Evolutionary conservation across 352 stramenopile species (phyloP).

Genomic region (Discostella stelligera): DNA sequence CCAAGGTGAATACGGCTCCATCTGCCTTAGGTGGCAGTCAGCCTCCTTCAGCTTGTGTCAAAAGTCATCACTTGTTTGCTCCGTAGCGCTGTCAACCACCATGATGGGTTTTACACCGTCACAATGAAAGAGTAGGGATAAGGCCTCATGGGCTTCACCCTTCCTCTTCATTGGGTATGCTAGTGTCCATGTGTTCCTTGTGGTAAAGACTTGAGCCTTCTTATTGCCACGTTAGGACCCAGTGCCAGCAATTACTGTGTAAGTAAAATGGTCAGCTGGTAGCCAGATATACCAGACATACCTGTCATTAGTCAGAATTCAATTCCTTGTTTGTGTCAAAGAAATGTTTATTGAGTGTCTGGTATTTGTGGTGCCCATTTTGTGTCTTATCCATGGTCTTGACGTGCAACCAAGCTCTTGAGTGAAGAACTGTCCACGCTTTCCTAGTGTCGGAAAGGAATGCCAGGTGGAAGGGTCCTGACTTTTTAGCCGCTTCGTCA

Average conservation of each 20-base stretch:
- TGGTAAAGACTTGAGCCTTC: slow-evolving; percentile 28
- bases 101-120: slow-evolving; percentile 33
- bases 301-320: slow-evolving; percentile 25
- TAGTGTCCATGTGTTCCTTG: slow-evolving; percentile 1
- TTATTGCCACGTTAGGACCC: slow-evolving; percentile 12
- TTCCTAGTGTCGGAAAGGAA: neutral
- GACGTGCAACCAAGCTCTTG: neutral
- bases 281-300: slow-evolving; percentile 25
- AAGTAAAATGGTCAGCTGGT: slow-evolving; percentile 5
- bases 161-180: slow-evolving; percentile 24
- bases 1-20: slow-evolving; percentile 51
- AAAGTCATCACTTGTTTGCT: slow-evolving; percentile 21
- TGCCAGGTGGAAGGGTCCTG: neutral
- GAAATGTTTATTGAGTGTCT: neutral
- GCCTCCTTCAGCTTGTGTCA: slow-evolving; percentile 11
- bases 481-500: neutral
- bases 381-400: neutral
- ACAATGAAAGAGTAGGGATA: slow-evolving; percentile 34
- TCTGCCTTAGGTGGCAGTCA: slow-evolving; percentile 14
- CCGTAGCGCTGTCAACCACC: slow-evolving; percentile 38
- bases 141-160: slow-evolving; percentile 17
- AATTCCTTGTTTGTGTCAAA: neutral
- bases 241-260: slow-evolving; percentile 30
- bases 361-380: neutral
- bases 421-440: neutral